Percentiles rank a stretch among this genome's conserved stretches.
These are phyloP conservation scores for Yarrowia deformans DNA, from an alignment of 805 yeast genomes.

Conservation along the genomic window DNA sequence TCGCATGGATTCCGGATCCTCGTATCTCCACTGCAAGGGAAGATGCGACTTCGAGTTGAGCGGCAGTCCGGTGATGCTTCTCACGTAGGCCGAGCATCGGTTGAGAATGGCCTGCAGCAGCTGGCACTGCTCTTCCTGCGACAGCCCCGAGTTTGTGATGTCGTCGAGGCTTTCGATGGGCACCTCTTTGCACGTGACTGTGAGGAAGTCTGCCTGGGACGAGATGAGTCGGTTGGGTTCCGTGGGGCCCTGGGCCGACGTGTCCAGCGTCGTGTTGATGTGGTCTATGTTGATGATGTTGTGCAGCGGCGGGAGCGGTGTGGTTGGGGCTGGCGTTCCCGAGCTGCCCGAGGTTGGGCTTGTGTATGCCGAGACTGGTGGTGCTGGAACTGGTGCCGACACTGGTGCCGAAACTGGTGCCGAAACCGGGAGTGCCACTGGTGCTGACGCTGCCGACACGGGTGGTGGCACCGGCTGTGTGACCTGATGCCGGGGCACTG, in stretches of 20 bases:
- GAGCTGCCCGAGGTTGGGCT: neutral
- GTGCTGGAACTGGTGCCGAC: neutral
- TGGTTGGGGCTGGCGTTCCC: neutral
- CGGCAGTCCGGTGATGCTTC: slow-evolving; percentile 27
- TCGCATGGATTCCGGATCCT: slow-evolving; percentile 1
- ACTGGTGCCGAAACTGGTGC: neutral
- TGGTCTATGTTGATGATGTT: slow-evolving; percentile 15
- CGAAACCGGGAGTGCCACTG: no score
- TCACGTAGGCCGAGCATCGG: slow-evolving; percentile 18
- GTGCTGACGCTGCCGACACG: neutral
- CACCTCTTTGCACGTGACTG: slow-evolving; percentile 27
- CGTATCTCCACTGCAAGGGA: slow-evolving; percentile 29
- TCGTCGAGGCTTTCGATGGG: slow-evolving; percentile 28
- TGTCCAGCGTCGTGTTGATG: slow-evolving; percentile 9
- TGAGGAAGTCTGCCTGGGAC: slow-evolving; percentile 23
- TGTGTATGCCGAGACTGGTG: no score
- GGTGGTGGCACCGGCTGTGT: neutral
- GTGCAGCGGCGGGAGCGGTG: neutral
- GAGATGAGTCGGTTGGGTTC: slow-evolving; percentile 5
- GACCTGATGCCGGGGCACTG: neutral
- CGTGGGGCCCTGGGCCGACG: neutral
- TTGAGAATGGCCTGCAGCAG: slow-evolving; percentile 18
- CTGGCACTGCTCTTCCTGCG: slow-evolving; percentile 29
- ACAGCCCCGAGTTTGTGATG: slow-evolving; percentile 18
- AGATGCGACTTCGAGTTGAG: slow-evolving; percentile 15